Evolutionary conservation across 2,329 filamentous ascomycete species (phyloP).

Genomic region (Chlorencoelia australis): DNA sequence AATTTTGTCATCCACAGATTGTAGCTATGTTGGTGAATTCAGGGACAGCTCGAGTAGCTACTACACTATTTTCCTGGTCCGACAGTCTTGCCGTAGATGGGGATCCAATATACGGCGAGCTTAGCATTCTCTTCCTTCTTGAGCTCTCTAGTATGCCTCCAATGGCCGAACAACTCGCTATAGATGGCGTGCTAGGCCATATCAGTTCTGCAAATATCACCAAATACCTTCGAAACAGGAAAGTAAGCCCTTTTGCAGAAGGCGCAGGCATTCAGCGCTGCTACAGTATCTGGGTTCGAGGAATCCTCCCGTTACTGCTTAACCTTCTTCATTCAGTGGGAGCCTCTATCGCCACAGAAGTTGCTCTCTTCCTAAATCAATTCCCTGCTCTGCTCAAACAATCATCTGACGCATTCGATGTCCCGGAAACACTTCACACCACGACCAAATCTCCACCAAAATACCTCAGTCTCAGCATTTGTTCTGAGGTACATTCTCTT

Average conservation of each 20-base stretch:
- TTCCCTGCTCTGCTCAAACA: constrained; percentile 71
- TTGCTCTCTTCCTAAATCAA: constrained; percentile 79
- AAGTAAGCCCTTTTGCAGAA: constrained; percentile 70
- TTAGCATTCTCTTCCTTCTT: constrained; percentile 81
- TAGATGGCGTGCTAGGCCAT: constrained; percentile 72
- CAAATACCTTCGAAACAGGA: constrained; percentile 60
- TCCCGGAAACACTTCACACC: constrained; percentile 43
- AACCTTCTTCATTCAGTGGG: constrained; percentile 81
- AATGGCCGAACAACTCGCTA: constrained; percentile 82
- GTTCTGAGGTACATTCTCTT: constrained; percentile 70
- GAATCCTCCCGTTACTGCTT: constrained; percentile 76
- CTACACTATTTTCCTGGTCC: constrained; percentile 87
- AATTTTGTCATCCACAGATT: constrained; percentile 60
- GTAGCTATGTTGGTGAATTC: constrained; percentile 60
- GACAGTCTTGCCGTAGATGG: constrained; percentile 68
- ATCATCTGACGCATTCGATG: constrained; percentile 62
- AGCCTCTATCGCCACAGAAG: constrained; percentile 70
- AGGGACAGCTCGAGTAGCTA: constrained; percentile 69
- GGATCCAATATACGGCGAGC: constrained; percentile 86
- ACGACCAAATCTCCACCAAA: constrained; percentile 38
- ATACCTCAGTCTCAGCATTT: constrained; percentile 61
- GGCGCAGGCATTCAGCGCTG: constrained; percentile 58
- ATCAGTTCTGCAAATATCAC: constrained; percentile 72
- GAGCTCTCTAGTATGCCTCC: constrained; percentile 73
- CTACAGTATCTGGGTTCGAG: constrained; percentile 84